Base-by-base conservation (phyloP, 805 yeast species). In the Kazachstania africana region DNA sequence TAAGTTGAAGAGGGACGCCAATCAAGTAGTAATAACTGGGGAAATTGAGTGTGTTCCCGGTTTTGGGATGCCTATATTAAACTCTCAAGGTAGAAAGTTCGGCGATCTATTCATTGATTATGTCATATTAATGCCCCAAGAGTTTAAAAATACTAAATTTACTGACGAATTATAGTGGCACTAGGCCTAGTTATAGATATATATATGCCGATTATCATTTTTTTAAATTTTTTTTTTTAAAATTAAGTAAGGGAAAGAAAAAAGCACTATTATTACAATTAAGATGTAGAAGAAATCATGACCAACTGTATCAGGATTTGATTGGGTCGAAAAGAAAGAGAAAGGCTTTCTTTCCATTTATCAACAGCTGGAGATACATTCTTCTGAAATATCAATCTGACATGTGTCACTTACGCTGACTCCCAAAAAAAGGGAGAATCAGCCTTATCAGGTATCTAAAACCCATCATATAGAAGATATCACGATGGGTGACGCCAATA, bases 41-140 rank as follows among this genome's bases (percentile, higher is more conserved):
- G 80, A 83, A 42, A 63, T 79, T 6, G 95, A 91, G 53, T 55
- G 65, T 3, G 42, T 88, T 21, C 59, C 64, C 38, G 85, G 81
- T 5, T 76, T 70, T 45, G 98, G 98, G 16, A 84, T 91, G 96
- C 97, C 97, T 2, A 35, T 29, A 12, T 22, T 19, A 6, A 20
- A 25, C 12, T 33, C 36, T 1, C 42, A 47, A 16, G 65, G 65
- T 24, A 60, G 60, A 15, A 14, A 19, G 3, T 63, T 57, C 50
- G 75, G 81, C 42, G 72, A 72, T 44, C 50, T 71, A 39, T 63
- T 54, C 43, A 56, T 72, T 12, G 70, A 71, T 22, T 72, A 70
- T 42, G 53, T 51, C 12, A 63, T 72, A 6, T 43, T 72, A 4
- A 55, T 51, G 31, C 76, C 77, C 12, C 34, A 36, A 14, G 37